Conservation (phyloP, 352 stramenopile genomes). For the Lagenidium giganteum region DNA sequence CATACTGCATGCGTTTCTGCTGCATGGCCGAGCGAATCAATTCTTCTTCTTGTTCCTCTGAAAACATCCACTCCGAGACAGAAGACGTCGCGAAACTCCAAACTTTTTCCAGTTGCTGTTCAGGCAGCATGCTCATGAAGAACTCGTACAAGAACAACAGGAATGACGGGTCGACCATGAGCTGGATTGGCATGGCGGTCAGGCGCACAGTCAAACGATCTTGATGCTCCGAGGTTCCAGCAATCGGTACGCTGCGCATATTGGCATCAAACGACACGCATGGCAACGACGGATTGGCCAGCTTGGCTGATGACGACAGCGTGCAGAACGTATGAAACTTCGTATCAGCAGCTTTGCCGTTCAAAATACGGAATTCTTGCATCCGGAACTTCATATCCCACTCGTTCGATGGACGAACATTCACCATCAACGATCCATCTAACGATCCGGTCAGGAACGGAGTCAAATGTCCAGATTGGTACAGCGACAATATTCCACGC, state of each 20-base stretch:
- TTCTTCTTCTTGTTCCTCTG: conserved; percentile 48
- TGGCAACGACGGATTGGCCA: conserved; percentile 14
- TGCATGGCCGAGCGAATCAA: conserved; percentile 19
- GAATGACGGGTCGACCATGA: conserved; percentile 72
- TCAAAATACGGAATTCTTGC: conserved; percentile 64
- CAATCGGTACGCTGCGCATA: no score
- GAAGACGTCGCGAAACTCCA: conserved; percentile 82
- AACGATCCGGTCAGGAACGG: conserved; percentile 45
- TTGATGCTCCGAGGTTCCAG: no score
- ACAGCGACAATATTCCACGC: conserved; percentile 45
- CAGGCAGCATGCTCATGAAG: conserved; percentile 58
- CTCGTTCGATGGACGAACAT: conserved; percentile 60
- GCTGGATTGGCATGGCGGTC: conserved; percentile 48
- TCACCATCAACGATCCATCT: conserved; percentile 44
- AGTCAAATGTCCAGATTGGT: conserved; percentile 33
- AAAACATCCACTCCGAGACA: conserved; percentile 78
- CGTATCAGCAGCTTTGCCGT: conserved; percentile 32
- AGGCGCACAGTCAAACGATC: conserved; percentile 34
- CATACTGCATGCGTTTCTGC: conserved; percentile 31
- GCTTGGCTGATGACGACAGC: conserved; percentile 24
- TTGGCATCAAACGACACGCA: conserved; percentile 51
- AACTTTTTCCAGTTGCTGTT: conserved; percentile 67
- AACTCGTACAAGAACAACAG: conserved; percentile 65
- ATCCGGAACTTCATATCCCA: conserved; percentile 61
- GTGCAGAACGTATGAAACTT: conserved; percentile 63